phyloP scores from a whole-genome alignment of 306 rosid species.

The Abrus pulchellus region DNA sequence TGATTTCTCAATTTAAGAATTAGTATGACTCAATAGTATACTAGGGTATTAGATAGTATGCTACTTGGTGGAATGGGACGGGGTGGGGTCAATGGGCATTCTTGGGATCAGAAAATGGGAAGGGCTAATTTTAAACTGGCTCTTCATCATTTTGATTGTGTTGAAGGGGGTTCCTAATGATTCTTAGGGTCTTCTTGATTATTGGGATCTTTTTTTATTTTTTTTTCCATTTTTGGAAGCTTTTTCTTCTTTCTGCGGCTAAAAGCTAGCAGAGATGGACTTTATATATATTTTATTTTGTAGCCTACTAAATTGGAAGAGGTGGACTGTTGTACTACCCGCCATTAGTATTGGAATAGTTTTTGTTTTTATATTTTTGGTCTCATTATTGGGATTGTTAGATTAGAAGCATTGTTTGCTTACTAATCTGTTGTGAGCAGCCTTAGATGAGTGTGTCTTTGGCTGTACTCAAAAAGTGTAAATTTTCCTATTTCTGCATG shows the following conservation, averaged over 20 bases:
- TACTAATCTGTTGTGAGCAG: constrained; percentile 52
- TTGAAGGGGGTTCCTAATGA: constrained; percentile 40
- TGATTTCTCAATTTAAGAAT: constrained; percentile 33
- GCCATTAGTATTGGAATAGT: constrained; percentile 58
- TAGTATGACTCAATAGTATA: constrained; percentile 66
- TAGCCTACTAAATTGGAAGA: constrained; percentile 55
- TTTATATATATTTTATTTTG: constrained; percentile 25
- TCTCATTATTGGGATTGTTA: constrained; percentile 30
- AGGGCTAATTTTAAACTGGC: constrained; percentile 80
- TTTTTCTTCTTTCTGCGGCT: constrained; percentile 49
- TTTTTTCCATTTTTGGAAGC: not conserved
- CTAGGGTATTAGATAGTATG: constrained; percentile 85
- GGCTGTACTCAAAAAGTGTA: constrained; percentile 56
- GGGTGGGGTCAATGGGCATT: constrained; percentile 33
- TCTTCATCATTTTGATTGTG: constrained; percentile 53
- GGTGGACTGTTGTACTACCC: constrained; percentile 88
- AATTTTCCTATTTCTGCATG: constrained; percentile 53
- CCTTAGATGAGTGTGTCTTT: constrained; percentile 42
- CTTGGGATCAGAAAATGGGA: constrained; percentile 55
- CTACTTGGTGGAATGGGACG: constrained; percentile 49
- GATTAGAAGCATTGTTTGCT: constrained; percentile 50
- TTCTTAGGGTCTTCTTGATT: constrained; percentile 49
- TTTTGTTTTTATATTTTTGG: not conserved
- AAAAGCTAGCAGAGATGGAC: constrained; percentile 50
- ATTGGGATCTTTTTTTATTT: constrained; percentile 27